Base-by-base conservation (phyloP, 192 early-diverging fungal genomes). In the Rhizophagus sp. region DNA sequence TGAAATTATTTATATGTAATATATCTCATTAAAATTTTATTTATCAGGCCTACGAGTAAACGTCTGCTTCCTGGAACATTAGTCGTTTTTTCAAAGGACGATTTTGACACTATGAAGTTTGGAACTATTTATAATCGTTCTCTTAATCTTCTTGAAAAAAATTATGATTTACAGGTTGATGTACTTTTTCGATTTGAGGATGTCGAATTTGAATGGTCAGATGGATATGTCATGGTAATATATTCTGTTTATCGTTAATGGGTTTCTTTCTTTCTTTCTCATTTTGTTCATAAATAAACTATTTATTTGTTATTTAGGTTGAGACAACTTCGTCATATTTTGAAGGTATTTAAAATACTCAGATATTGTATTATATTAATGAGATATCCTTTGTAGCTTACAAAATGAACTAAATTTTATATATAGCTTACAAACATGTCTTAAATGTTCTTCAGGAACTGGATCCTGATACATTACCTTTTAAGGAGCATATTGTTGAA, bases 31-130 rank as follows among this genome's bases (percentile, higher is more conserved):
- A 30, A n/a, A 72, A 17, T 52, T 36, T 44, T 70, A 44, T 70
- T 2, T 52, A 19, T 50, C 10, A 73, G 85, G 78, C 49, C 11
- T 83, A 87, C 22, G 30, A 86, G 86, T 2, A 90, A 88, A 72
- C 83, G 89, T 34, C 79, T 90, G 47, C 83, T 89, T 41, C 83
- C 88, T 22, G 89, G 89, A n/a, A 80, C 88, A 2, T 78, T 89
- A 8, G 88, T 90, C n/a, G 77, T 87, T 13, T 79, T 90, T 11
- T 87, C 89, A 0, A 82, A 79, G 19, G 86, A 90, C 49, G 47
- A 87, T 19, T 90, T 90, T 78, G 75, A 86, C 15, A 79, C 79
- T 52, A 81, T 86, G 41, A 84, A 87, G 15, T 80, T 90, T 24
- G 89, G 85, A 0, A 87, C 85, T 0, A 86, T 90, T 10, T 75